phyloP scores from a whole-genome alignment of 2,329 filamentous ascomycete species.

The Pyricularia sp. region DNA sequence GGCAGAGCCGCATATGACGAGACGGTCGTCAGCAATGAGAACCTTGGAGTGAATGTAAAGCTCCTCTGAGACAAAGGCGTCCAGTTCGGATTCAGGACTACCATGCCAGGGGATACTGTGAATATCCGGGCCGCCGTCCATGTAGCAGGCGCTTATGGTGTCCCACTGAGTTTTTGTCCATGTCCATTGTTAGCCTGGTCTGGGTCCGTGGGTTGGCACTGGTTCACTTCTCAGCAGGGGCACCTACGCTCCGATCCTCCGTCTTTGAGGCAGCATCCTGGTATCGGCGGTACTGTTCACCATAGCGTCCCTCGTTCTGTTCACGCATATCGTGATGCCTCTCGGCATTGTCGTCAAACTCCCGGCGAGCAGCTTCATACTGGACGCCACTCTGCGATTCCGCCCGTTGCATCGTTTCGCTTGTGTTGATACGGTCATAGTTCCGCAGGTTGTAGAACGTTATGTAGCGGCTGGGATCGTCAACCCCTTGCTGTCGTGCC shows the following conservation, averaged over 20 bases:
- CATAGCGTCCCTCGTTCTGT: conserved; percentile 15
- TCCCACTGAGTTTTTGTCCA: conserved; percentile 40
- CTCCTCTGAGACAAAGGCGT: conserved; percentile 50
- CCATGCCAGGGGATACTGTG: conserved; percentile 43
- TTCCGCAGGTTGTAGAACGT: conserved; percentile 75
- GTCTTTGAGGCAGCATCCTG: conserved; percentile 52
- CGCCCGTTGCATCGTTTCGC: conserved; percentile 43
- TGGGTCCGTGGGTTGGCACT: neutral
- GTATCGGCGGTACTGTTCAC: conserved; percentile 52
- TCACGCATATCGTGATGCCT: conserved; percentile 23
- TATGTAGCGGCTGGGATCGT: conserved; percentile 59
- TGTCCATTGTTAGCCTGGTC: neutral
- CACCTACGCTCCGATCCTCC: conserved; percentile 17
- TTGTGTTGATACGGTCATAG: conserved; percentile 71
- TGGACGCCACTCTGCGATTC: conserved; percentile 51
- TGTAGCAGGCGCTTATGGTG: conserved; percentile 67
- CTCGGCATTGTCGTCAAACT: conserved; percentile 47
- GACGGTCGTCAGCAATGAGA: conserved; percentile 68
- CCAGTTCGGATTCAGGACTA: conserved; percentile 39
- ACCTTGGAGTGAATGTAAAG: conserved; percentile 55
- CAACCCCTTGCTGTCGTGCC: conserved; percentile 50
- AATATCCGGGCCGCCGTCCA: conserved; percentile 63
- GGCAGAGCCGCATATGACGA: conserved; percentile 64
- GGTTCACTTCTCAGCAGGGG: neutral
- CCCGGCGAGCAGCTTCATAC: conserved; percentile 52